Percentiles rank a stretch among this genome's conserved stretches.
These are phyloP conservation scores for Volvariella volvacea DNA, from an alignment of 1,284 basidiomycete species.

Conservation along the genomic window DNA sequence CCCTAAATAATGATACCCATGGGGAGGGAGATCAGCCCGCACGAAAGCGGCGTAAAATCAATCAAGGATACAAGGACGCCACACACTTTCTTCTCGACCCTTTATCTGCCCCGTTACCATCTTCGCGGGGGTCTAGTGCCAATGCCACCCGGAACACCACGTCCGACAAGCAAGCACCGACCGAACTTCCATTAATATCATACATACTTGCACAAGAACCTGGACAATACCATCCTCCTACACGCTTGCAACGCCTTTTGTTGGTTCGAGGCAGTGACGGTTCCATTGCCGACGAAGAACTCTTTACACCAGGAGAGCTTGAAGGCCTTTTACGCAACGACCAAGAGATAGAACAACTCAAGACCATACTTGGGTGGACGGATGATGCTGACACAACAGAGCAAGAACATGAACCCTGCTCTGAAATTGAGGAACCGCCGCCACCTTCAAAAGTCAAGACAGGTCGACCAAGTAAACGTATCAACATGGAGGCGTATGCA, in stretches of 20 bases:
- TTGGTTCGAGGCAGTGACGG: slow-evolving; percentile 42
- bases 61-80: slow-evolving; percentile 33
- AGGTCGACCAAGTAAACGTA: background rate
- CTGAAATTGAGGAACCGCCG: background rate
- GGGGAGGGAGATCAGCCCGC: slow-evolving; percentile 7
- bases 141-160: background rate
- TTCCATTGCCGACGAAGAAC: slow-evolving; percentile 42
- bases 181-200: background rate
- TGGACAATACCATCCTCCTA: slow-evolving; percentile 27
- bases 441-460: slow-evolving; percentile 3
- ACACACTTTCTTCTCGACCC: slow-evolving; percentile 53
- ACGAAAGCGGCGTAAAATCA: slow-evolving; percentile 31
- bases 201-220: slow-evolving; percentile 5
- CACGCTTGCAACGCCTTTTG: slow-evolving; percentile 56
- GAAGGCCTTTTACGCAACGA: slow-evolving; percentile 38
- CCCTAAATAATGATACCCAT: background rate
- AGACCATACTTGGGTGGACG: slow-evolving; percentile 25
- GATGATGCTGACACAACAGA: slow-evolving; percentile 13
- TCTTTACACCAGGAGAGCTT: slow-evolving; percentile 49
- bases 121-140: slow-evolving; percentile 5
- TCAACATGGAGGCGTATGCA: slow-evolving; percentile 7
- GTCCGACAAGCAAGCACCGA: background rate
- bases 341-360: slow-evolving; percentile 32
- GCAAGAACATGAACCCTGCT: background rate
- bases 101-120: slow-evolving; percentile 21